A percentile compares a stretch with the other conserved stretches of the same genome.
phyloP scores from a whole-genome alignment of 164 flowering plant genomes.

The Paratinospora sagittata region DNA sequence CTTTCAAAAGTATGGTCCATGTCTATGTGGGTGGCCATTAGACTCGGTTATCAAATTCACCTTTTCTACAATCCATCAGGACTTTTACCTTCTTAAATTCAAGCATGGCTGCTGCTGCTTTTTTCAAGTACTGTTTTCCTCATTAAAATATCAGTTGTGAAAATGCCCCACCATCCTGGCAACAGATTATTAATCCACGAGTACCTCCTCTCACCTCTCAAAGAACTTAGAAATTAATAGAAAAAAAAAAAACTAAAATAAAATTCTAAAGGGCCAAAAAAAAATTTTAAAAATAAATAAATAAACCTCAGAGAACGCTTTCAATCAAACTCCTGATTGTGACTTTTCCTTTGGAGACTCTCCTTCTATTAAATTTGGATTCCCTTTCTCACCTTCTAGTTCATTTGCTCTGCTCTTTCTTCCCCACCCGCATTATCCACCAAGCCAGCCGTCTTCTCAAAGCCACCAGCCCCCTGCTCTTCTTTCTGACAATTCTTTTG shows the following conservation, averaged over 20 bases:
- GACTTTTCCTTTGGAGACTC: slow-evolving; percentile 24
- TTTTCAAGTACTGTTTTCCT: slow-evolving; percentile 2
- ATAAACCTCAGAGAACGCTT: slow-evolving; percentile 15
- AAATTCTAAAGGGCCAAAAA: not conserved
- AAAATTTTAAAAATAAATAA: slow-evolving; percentile 1
- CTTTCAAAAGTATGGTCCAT: too few relatives aligned
- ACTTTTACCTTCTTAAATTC: too few relatives aligned
- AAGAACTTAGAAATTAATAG: not conserved
- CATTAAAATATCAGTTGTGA: slow-evolving; percentile 15
- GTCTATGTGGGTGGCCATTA: too few relatives aligned
- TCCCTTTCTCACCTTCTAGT: slow-evolving; percentile 21
- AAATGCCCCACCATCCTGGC: slow-evolving; percentile 26
- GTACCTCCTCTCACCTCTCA: slow-evolving; percentile 7
- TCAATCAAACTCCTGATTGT: slow-evolving; percentile 24
- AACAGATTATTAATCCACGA: slow-evolving; percentile 29
- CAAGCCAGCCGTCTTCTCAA: slow-evolving; percentile 3
- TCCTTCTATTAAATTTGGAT: slow-evolving; percentile 33
- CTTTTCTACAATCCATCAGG: too few relatives aligned
- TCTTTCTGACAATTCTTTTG: not conserved
- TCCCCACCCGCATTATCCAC: slow-evolving; percentile 9
- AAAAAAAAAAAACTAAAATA: not conserved
- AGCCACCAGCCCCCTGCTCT: slow-evolving; percentile 1
- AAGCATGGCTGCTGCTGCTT: not conserved
- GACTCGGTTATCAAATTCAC: too few relatives aligned
- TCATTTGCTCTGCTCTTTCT: slow-evolving; percentile 14